phyloP scores from a whole-genome alignment of 2,329 filamentous ascomycete genomes.

The Cytospora paraplurivora region DNA sequence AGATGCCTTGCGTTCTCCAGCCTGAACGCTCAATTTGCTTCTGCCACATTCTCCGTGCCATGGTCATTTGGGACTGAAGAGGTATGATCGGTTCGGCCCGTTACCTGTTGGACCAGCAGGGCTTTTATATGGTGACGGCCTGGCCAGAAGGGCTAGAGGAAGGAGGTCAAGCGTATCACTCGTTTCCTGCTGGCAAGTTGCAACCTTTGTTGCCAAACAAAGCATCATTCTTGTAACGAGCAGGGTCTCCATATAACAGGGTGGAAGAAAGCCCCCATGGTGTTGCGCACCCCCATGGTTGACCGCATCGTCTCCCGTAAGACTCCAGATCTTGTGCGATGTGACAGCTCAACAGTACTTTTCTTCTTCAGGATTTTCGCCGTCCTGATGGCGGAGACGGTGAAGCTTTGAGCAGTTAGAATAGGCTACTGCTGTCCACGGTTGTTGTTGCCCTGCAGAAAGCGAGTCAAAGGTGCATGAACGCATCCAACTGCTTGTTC shows the following conservation, averaged over 20 bases:
- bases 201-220: slow-evolving; percentile 34
- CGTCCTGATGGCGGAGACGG: slow-evolving; percentile 21
- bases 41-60: slow-evolving; percentile 3
- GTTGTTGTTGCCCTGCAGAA: slow-evolving; percentile 28
- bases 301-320: slow-evolving; percentile 38
- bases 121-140: not conserved
- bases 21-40: slow-evolving; percentile 14
- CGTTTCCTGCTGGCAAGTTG: slow-evolving; percentile 32
- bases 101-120: slow-evolving; percentile 29
- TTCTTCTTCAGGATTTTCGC: slow-evolving; percentile 24
- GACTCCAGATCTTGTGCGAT: slow-evolving; percentile 54
- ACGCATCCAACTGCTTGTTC: slow-evolving; percentile 26
- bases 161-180: slow-evolving; percentile 32
- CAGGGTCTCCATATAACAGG: slow-evolving; percentile 25
- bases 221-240: slow-evolving; percentile 25
- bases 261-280: slow-evolving; percentile 32
- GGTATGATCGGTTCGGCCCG: slow-evolving; percentile 37
- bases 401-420: slow-evolving; percentile 22
- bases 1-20: not conserved
- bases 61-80: slow-evolving; percentile 6
- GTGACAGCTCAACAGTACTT: slow-evolving; percentile 48
- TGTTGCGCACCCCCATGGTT: slow-evolving; percentile 37
- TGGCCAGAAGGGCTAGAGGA: slow-evolving; percentile 2
- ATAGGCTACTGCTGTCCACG: slow-evolving; percentile 26
- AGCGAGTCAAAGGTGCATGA: slow-evolving; percentile 31